Base-by-base conservation (phyloP, 2,329 filamentous ascomycete genomes). In the Leptosphaerulina australis region DNA sequence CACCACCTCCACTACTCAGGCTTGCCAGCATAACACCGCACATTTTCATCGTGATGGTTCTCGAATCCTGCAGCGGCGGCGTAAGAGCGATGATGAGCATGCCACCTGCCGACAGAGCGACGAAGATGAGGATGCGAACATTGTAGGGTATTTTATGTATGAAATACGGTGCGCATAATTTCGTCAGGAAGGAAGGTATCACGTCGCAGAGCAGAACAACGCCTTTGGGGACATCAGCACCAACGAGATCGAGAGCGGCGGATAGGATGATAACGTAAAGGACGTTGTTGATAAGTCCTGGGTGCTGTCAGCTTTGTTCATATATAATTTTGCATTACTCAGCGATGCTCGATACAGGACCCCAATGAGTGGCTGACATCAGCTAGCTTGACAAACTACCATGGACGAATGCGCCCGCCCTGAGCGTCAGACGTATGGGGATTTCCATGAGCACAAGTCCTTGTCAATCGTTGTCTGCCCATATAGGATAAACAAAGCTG, bases 191-290 rank as follows among this genome's bases (percentile, higher is more conserved):
- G 9, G 90, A 91, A 1, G 94, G 94, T 17, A 96, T 79, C 45
- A 97, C 91, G 72, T 97, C 91, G 70, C 91, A 91, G 55, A 97
- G 88, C 45, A 97, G 86, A 46, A 99, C 93, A 48, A 95, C 83
- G 62, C 90, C 91, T 73, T 97, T 97, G 39, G 94, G 94, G 1
- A 97, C 81, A 58, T 79, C 73, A 24, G 90, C 87, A 26, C 93
- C 93, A 63, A 97, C 94, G 55, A 99, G 88, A 68, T 99, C 94
- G 65, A 97, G 88, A 3, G 94, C 94, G 26, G 94, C 90, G 22
- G 91, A 95, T 66, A 99, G 88, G 69, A 97, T 94, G 72, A 97
- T 90, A 47, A 97, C 93, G 75, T 97, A 97, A 76, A 97, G 88
- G 62, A 97, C 90, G 77, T 97, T 97, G 76, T 99, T 97, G 71